Conservation (phyloP, 2,329 filamentous ascomycete genomes). For the Aspergillus brasiliensis region DNA sequence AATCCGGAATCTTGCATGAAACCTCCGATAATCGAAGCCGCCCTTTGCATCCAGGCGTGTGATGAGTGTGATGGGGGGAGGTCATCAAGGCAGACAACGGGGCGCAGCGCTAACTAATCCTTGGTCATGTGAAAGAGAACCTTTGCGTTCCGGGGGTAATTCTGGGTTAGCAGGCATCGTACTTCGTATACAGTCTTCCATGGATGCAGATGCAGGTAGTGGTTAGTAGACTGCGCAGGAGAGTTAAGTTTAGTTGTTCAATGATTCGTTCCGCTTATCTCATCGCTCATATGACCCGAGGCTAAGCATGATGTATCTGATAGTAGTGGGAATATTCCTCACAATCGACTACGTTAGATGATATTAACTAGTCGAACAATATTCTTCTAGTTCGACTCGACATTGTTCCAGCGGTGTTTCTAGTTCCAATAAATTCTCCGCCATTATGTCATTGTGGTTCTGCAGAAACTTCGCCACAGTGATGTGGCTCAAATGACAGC, state of each 20-base stretch:
- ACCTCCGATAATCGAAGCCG: not conserved
- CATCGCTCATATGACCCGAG: not conserved
- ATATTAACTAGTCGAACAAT: not conserved
- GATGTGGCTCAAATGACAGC: constrained; percentile 15
- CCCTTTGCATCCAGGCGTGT: not conserved
- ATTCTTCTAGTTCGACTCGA: not conserved
- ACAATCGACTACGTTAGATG: no score
- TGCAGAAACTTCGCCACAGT: constrained; percentile 19
- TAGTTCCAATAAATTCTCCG: constrained; percentile 2
- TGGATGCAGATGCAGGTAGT: not conserved
- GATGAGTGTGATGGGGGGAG: not conserved
- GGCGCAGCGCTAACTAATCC: constrained; percentile 5
- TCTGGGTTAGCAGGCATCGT: not conserved
- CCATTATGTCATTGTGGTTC: constrained; percentile 11
- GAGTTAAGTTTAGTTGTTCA: not conserved
- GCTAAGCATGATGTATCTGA: not conserved
- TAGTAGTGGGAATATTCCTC: not conserved
- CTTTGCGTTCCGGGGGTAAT: not conserved
- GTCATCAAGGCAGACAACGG: not conserved
- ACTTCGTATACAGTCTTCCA: not conserved
- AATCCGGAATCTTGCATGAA: constrained; percentile 2
- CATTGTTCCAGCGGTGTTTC: not conserved
- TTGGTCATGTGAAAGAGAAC: not conserved
- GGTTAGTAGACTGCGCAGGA: no score
- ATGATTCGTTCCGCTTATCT: not conserved